Base-by-base conservation (phyloP, 2,329 filamentous ascomycete species). In the Hypoxylon sp. region DNA sequence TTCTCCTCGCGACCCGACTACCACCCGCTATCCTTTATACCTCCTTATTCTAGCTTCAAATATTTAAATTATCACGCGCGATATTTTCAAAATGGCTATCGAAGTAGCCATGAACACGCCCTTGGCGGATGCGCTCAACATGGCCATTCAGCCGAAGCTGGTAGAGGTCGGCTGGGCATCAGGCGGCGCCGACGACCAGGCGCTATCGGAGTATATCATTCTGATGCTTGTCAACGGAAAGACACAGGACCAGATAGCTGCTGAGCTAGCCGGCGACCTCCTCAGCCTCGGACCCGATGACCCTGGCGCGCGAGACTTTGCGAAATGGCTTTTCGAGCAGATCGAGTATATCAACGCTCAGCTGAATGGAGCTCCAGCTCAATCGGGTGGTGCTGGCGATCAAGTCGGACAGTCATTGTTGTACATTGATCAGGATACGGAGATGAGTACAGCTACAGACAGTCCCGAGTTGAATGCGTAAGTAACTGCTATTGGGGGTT, bases 181-280 rank as follows among this genome's bases (percentile, higher is more conserved):
- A 28, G 90, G 90, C 70, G 91, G 90, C 65, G 80, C 81, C 58
- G 91, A 92, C 71, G 93, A 94, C 77, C 89, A 90, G 22, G 92
- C 93, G 37, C 87, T 99, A 62, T 90, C 93, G 62, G 95, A 99
- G 80, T 99, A 98, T 80, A 95, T 99, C 70, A 91, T 98, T 62
- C 87, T 98, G 67, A 97, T 98, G 94, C 87, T 99, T 30, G 92
- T 92, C 66, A 98, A 97, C 79, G 93, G 94, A 72, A 97, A 97
- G 79, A 93, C 91, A 3, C 90, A 97, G 76, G 89, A 94, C 52
- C 91, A 97, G 76, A 94, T 99, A 69, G 91, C 93, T 8, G 83
- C 87, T 44, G 95, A 99, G 76, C 87, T 99, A 13, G 91, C 94
- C 1, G 91, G 89, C 68, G 95, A 99, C 72, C 85, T 99, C 43